Percentiles rank a stretch among this genome's conserved stretches.
Evolutionary conservation across 2,329 filamentous ascomycete genomes (phyloP).

Genomic region (Emergomyces pasteurianus): DNA sequence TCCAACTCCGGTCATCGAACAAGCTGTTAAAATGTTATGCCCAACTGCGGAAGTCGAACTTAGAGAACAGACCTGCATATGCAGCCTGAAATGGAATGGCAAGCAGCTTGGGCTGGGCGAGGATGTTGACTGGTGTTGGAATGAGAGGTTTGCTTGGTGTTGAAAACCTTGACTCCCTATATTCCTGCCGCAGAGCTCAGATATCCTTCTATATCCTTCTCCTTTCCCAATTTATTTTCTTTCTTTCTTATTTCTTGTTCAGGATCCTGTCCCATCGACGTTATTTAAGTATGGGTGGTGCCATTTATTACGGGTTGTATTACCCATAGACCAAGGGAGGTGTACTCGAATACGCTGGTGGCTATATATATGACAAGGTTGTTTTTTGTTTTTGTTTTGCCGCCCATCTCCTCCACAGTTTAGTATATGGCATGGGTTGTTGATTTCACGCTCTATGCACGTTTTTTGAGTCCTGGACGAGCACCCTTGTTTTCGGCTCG

Average conservation of each 20-base stretch:
- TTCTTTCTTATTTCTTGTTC: neutral
- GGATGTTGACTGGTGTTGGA: conserved; percentile 35
- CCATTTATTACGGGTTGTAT: neutral
- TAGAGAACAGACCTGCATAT: conserved; percentile 36
- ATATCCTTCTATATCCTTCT: neutral
- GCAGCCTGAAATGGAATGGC: conserved; percentile 37
- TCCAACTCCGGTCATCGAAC: conserved; percentile 45
- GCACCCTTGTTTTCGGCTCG: conserved; percentile 5
- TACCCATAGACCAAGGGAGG: conserved; percentile 1
- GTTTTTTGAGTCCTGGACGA: conserved; percentile 16
- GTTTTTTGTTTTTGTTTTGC: neutral
- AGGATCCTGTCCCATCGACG: conserved; percentile 3
- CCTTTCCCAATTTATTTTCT: neutral
- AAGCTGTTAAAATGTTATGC: conserved; percentile 30
- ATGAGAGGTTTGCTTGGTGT: conserved; percentile 41
- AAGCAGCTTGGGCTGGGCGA: conserved; percentile 23
- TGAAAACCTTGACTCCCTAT: conserved; percentile 14
- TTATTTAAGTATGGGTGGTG: conserved; percentile 1
- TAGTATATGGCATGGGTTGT: neutral
- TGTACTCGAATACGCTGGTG: neutral
- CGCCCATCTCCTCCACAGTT: neutral
- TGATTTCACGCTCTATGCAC: neutral
- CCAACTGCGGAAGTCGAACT: conserved; percentile 29
- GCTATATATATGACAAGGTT: neutral
- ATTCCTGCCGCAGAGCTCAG: neutral